These are phyloP conservation scores for Arabidopsis suecica DNA, from an alignment of 345 rosid genomes.

Conservation along the genomic window DNA sequence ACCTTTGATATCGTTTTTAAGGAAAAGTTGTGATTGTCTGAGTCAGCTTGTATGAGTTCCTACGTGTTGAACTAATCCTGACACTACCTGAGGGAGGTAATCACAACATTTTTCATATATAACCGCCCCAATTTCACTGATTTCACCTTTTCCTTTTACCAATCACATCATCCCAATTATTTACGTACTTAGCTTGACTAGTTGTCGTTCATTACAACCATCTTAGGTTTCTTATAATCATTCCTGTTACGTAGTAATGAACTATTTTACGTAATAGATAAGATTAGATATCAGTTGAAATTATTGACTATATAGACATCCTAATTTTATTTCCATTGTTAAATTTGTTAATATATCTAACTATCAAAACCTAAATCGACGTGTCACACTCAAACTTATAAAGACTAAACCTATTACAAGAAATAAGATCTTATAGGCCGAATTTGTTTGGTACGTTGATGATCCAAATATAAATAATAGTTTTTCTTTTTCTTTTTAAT, in stretches of 20 bases:
- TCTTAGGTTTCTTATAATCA: slow-evolving; percentile 6
- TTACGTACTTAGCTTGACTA: neutral
- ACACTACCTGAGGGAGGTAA: neutral
- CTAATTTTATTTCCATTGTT: neutral
- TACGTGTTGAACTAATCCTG: slow-evolving; percentile 46
- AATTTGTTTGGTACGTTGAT: slow-evolving; percentile 2
- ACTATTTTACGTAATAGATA: neutral
- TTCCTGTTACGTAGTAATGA: slow-evolving; percentile 7
- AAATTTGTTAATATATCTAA: neutral
- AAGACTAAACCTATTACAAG: neutral
- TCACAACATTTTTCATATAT: neutral
- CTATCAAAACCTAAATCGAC: neutral
- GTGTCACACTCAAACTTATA: slow-evolving; percentile 10
- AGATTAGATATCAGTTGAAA: neutral
- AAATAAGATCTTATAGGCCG: neutral
- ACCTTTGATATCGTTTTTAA: neutral
- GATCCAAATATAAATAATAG: neutral
- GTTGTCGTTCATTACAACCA: neutral
- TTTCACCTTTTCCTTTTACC: slow-evolving; percentile 25
- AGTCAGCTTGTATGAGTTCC: slow-evolving; percentile 39
- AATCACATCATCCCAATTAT: slow-evolving; percentile 21
- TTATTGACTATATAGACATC: neutral
- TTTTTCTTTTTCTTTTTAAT: neutral
- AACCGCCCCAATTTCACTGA: neutral
- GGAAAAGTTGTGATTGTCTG: slow-evolving; percentile 28